Evolutionary conservation across 441 rosid genomes (phyloP).

Genomic region (Metrosideros polymorpha): DNA sequence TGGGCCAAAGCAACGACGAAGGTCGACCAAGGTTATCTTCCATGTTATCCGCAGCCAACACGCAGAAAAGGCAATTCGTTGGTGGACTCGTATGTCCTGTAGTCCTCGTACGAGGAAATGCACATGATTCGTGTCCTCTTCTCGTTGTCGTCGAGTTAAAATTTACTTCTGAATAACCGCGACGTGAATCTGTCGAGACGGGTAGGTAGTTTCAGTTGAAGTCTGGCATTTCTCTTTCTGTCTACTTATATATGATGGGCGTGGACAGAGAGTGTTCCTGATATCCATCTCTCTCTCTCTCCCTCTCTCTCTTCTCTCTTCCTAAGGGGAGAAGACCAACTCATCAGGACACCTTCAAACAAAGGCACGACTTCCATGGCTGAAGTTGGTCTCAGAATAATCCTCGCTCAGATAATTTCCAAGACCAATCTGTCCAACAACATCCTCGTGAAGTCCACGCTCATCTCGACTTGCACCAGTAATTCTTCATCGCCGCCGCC

Average conservation of each 20-base stretch:
- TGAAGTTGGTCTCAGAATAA: neutral
- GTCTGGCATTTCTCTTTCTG: neutral
- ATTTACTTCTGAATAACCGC: neutral
- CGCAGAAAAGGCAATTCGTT: neutral
- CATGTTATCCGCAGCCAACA: neutral
- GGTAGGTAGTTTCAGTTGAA: neutral
- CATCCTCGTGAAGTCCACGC: neutral
- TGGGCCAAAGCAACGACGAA: neutral
- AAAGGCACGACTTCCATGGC: neutral
- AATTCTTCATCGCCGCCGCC: neutral
- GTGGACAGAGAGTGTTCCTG: neutral
- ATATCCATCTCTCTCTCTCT: neutral
- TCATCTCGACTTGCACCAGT: neutral
- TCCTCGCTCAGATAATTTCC: neutral
- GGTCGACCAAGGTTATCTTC: neutral
- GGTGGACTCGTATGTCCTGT: no score
- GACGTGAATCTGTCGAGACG: neutral
- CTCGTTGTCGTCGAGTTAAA: neutral
- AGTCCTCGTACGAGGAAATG: neutral
- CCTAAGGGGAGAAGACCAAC: neutral
- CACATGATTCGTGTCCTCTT: neutral
- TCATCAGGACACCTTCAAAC: neutral
- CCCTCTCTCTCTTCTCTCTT: neutral
- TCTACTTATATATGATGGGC: neutral
- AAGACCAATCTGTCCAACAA: neutral